Base-by-base conservation (phyloP, 2,329 filamentous ascomycete genomes). In the Fusarium bulbicola region DNA sequence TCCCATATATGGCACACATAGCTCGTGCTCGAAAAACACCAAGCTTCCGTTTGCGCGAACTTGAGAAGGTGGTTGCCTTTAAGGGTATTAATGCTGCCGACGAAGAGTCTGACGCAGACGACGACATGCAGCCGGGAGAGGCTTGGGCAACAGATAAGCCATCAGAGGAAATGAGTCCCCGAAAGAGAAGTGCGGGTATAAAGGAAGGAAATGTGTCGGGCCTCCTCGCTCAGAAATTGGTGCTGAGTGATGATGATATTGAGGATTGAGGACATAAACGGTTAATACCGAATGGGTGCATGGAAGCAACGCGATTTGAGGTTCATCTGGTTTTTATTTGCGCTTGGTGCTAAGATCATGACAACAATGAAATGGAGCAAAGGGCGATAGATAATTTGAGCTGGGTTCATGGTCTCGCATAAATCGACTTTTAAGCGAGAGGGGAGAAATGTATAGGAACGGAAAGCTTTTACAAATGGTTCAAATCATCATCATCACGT, bases 231-330 rank as follows among this genome's bases (percentile, higher is more conserved):
- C 89, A 91, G 80, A 92, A 92, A 76, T 82, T 95, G 72, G 89
- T 94, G 49, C 82, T 95, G 45, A 94, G 91, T 75, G 93, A 96
- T 77, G 93, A 96, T 82, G 93, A 96, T 84, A 95, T 96, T 79
- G 92, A 95, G 80, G 93, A 95, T 76, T 84, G 50, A n/a, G 32
- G 32, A 49, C 8, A 21, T 20, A 50, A 42, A 28, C 28, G 39
- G 46, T 37, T 32, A 24, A 59, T 32, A 28, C 18, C n/a, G 34
- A 30, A 26, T 34, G 39, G 16, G 49, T 56, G 58, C 43, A 68
- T 49, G 53, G n/a, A 52, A 67, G 40, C 13, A 32, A 15, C 9
- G 42, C 53, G 36, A 61, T 74, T 66, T 74, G 65, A 53, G 20
- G 43, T 56, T 74, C 26, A 45, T 73, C 60, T 70, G 56, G 61